Conservation (phyloP, 2,329 filamentous ascomycete species). For the Fusarium subtropicale region DNA sequence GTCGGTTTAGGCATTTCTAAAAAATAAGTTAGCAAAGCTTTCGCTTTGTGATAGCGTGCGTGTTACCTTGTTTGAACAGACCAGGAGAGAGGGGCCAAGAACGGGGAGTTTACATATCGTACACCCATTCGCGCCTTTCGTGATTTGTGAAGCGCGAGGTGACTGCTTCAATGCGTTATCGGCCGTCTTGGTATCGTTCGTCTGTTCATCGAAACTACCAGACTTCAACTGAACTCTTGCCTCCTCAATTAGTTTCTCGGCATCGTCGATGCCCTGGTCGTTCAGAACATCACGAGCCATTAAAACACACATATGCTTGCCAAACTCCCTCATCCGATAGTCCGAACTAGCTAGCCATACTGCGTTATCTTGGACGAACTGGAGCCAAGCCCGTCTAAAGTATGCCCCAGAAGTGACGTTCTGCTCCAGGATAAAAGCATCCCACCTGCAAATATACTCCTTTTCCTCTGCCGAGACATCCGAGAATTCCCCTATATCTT, state of each 20-base stretch:
- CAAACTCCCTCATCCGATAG: constrained; percentile 64
- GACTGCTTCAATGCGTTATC: constrained; percentile 45
- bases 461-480: constrained; percentile 66
- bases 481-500: constrained; percentile 67
- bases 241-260: constrained; percentile 57
- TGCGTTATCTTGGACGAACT: constrained; percentile 63
- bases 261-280: constrained; percentile 58
- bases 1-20: constrained; percentile 57
- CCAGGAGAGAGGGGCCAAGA: constrained; percentile 59
- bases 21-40: constrained; percentile 27
- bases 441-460: constrained; percentile 70
- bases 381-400: constrained; percentile 63
- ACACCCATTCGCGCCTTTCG: constrained; percentile 60
- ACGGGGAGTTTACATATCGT: constrained; percentile 61
- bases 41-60: neutral
- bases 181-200: constrained; percentile 19
- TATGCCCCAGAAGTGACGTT: constrained; percentile 64
- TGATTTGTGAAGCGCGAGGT: constrained; percentile 52
- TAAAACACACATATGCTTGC: constrained; percentile 65
- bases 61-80: constrained; percentile 64
- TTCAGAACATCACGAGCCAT: constrained; percentile 61
- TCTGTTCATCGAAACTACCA: constrained; percentile 12
- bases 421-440: constrained; percentile 64
- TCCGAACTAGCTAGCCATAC: constrained; percentile 63
- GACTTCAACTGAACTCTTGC: constrained; percentile 51